phyloP scores from a whole-genome alignment of 1,284 basidiomycete genomes.

The Meira miltonrushii region DNA sequence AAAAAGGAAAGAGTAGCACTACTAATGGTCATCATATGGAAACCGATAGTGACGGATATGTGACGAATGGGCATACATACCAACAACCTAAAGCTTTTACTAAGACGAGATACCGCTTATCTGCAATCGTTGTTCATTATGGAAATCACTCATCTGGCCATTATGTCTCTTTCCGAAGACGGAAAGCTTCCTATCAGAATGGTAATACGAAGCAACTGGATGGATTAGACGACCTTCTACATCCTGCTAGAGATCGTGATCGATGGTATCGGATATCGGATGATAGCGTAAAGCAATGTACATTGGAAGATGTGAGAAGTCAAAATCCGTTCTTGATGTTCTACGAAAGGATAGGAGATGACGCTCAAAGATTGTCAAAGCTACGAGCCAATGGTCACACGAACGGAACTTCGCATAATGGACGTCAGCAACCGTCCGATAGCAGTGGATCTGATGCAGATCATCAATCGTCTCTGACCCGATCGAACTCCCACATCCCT shows the following conservation, averaged over 20 bases:
- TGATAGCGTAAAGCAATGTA: constrained; percentile 29
- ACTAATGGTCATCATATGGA: too few relatives aligned
- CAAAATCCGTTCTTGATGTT: constrained; percentile 50
- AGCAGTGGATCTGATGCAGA: too few relatives aligned
- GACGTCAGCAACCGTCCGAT: too few relatives aligned
- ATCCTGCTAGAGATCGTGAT: neutral
- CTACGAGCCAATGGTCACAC: too few relatives aligned
- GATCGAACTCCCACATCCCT: too few relatives aligned
- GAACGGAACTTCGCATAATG: too few relatives aligned
- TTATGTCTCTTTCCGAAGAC: constrained; percentile 45
- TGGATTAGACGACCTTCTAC: constrained; percentile 4
- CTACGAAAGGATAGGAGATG: constrained; percentile 29
- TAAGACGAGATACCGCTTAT: constrained; percentile 25
- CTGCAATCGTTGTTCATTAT: constrained; percentile 46
- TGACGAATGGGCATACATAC: neutral
- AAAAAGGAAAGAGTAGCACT: neutral
- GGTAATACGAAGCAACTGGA: neutral
- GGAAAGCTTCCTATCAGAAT: neutral
- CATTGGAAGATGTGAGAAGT: constrained; percentile 32
- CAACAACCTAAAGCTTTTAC: neutral
- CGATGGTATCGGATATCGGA: constrained; percentile 47
- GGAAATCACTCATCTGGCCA: constrained; percentile 48
- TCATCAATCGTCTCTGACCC: too few relatives aligned
- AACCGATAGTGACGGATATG: neutral
- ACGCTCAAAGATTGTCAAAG: neutral